A percentile compares a stretch with the other conserved stretches of the same genome.
Conservation (phyloP, 257 asterid genomes). For the Ilex asprella region DNA sequence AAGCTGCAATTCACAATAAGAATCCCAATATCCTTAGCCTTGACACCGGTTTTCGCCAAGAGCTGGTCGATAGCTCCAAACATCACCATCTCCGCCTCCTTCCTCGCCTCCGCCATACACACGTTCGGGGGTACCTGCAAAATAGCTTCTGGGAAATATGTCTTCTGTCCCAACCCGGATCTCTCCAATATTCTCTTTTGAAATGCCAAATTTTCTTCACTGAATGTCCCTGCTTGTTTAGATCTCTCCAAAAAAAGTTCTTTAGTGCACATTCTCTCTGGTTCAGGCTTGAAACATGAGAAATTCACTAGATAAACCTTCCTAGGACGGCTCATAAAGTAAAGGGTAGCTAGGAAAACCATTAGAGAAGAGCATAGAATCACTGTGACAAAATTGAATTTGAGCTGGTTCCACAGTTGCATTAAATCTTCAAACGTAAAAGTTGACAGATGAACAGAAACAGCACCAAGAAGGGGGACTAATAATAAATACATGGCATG, state of each 20-base stretch:
- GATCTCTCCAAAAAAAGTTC: constrained; percentile 51
- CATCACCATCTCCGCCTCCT: constrained; percentile 70
- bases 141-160: constrained; percentile 52
- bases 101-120: constrained; percentile 55
- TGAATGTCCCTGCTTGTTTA: constrained; percentile 25
- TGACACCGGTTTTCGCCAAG: constrained; percentile 52
- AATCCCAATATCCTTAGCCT: constrained; percentile 62
- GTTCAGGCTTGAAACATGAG: constrained; percentile 57
- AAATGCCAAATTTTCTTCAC: constrained; percentile 43
- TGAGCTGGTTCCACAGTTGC: constrained; percentile 39
- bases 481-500: constrained; percentile 45
- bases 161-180: constrained; percentile 71
- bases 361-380: background rate
- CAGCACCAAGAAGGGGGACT: constrained; percentile 29
- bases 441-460: constrained; percentile 32
- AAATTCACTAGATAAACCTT: constrained; percentile 54
- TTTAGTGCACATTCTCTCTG: constrained; percentile 38
- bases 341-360: constrained; percentile 14
- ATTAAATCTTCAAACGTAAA: constrained; percentile 26
- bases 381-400: constrained; percentile 10
- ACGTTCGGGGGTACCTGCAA: constrained; percentile 43
- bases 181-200: constrained; percentile 56
- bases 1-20: constrained; percentile 70
- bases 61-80: constrained; percentile 69
- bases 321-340: constrained; percentile 60